phyloP scores from a whole-genome alignment of 2,329 filamentous ascomycete species.

The Monosporascus sp. region DNA sequence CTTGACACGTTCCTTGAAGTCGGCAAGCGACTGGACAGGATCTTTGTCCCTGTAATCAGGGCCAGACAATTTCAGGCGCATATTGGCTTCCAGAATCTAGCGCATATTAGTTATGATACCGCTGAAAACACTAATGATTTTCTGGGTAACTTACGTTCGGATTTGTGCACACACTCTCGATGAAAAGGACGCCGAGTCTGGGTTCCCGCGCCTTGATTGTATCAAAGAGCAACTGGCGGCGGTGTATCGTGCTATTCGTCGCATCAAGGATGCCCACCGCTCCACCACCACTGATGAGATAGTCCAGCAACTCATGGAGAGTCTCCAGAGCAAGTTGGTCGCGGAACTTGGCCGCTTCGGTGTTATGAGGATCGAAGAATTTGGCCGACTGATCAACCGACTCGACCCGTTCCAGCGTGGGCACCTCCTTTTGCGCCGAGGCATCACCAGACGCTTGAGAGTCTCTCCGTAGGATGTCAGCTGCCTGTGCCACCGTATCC shows the following conservation, averaged over 20 bases:
- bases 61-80: constrained; percentile 92
- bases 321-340: constrained; percentile 92
- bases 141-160: constrained; percentile 45
- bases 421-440: constrained; percentile 31
- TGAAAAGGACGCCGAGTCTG: constrained; percentile 84
- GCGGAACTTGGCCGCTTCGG: constrained; percentile 72
- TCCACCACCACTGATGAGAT: constrained; percentile 74
- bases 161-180: constrained; percentile 91
- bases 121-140: neutral
- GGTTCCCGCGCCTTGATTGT: constrained; percentile 79
- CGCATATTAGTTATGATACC: constrained; percentile 1
- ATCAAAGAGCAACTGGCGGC: constrained; percentile 77
- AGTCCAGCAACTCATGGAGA: constrained; percentile 85
- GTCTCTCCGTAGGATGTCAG: constrained; percentile 55
- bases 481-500: constrained; percentile 46
- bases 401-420: constrained; percentile 31
- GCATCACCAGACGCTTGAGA: constrained; percentile 25
- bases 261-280: constrained; percentile 94
- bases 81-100: constrained; percentile 85
- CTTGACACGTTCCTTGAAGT: constrained; percentile 88
- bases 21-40: constrained; percentile 72
- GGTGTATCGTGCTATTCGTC: constrained; percentile 89
- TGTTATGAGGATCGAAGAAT: constrained; percentile 92
- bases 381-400: constrained; percentile 78
- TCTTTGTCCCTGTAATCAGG: constrained; percentile 96